phyloP scores from a whole-genome alignment of 2,329 filamentous ascomycete species.

The Calonectria hongkongensis region DNA sequence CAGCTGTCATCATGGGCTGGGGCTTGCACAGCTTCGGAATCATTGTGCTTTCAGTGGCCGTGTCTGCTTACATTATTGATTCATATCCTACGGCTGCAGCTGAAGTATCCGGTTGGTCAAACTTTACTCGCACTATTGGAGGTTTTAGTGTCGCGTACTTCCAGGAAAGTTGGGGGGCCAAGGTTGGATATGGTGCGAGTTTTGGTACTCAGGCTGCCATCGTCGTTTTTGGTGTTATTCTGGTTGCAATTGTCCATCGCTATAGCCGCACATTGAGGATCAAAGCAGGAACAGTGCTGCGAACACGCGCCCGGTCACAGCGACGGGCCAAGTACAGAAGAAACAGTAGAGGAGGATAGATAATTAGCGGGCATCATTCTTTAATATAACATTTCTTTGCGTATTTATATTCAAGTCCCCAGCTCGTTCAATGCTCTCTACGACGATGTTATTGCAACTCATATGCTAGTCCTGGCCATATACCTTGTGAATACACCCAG shows the following conservation, averaged over 20 bases:
- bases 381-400: too few species aligned
- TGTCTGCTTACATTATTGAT: conserved; percentile 69
- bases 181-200: conserved; percentile 53
- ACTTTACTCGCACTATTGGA: conserved; percentile 61
- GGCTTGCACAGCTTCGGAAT: conserved; percentile 74
- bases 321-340: background rate
- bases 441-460: too few species aligned
- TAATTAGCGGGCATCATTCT: background rate
- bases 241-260: conserved; percentile 44
- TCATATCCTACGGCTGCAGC: conserved; percentile 69
- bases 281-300: background rate
- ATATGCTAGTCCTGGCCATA: too few species aligned
- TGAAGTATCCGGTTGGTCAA: conserved; percentile 67
- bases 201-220: conserved; percentile 58
- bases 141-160: conserved; percentile 70
- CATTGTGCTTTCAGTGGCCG: conserved; percentile 69
- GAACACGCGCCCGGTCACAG: background rate
- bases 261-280: conserved; percentile 35
- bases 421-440: too few species aligned
- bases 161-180: conserved; percentile 65
- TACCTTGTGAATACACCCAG: too few species aligned
- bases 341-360: background rate
- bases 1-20: conserved; percentile 60
- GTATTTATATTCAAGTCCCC: too few species aligned
- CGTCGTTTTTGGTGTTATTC: conserved; percentile 53